A percentile compares a stretch with the other conserved stretches of the same genome.
These are phyloP conservation scores for Lipomyces chichibuensis DNA, from an alignment of 805 yeast genomes.

Conservation along the genomic window DNA sequence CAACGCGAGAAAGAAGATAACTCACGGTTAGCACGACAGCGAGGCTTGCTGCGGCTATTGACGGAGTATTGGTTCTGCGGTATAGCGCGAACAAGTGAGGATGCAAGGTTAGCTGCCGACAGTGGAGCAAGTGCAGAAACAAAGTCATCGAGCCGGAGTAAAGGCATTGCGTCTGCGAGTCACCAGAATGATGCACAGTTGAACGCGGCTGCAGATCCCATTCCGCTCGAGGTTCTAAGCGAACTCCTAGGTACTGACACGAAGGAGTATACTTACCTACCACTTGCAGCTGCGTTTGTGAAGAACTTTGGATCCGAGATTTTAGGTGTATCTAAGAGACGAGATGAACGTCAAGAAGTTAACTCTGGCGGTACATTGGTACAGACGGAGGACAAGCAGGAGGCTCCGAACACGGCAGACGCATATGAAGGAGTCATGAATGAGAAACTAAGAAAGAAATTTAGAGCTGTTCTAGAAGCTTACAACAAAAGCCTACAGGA, in stretches of 20 bases:
- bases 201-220: constrained; percentile 41
- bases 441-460: constrained; percentile 37
- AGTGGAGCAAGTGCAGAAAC: constrained; percentile 11
- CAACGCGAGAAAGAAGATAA: constrained; percentile 52
- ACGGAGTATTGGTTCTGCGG: constrained; percentile 64
- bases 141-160: constrained; percentile 3
- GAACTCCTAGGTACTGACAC: constrained; percentile 46
- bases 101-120: constrained; percentile 44
- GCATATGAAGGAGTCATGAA: constrained; percentile 37
- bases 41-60: constrained; percentile 54
- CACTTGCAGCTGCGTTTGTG: constrained; percentile 46
- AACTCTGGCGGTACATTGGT: not conserved
- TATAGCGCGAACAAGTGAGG: constrained; percentile 53
- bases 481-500: constrained; percentile 9
- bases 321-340: constrained; percentile 47
- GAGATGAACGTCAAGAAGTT: constrained; percentile 6
- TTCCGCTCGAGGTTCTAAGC: constrained; percentile 51
- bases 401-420: not conserved
- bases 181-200: constrained; percentile 35
- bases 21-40: constrained; percentile 50
- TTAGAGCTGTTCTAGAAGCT: constrained; percentile 31
- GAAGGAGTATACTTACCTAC: constrained; percentile 30
- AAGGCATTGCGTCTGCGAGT: not conserved
- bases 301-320: constrained; percentile 67
- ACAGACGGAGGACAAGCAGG: not conserved